A percentile compares a stretch with the other conserved stretches of the same genome.
Evolutionary conservation across 768 basidiomycete genomes (phyloP).

Genomic region (Trametes meyenii): DNA sequence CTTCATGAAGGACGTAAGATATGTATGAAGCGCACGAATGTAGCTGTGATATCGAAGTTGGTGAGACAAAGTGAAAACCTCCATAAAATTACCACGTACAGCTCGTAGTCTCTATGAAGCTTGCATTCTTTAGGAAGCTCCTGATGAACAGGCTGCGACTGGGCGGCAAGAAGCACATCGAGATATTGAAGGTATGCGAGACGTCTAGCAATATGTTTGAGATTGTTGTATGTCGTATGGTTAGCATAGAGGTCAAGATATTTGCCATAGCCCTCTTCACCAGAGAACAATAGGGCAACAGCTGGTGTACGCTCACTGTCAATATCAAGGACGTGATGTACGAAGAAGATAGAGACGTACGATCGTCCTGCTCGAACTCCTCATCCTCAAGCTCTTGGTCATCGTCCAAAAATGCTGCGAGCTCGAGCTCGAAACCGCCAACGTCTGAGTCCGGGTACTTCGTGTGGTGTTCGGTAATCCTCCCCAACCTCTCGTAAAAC

Average conservation of each 20-base stretch:
- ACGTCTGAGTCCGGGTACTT: conserved; percentile 91
- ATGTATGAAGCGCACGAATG: conserved; percentile 77
- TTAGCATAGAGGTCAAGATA: conserved; percentile 92
- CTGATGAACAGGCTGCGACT: conserved; percentile 60
- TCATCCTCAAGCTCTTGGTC: conserved; percentile 74
- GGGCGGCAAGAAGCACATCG: conserved; percentile 74
- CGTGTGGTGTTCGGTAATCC: conserved; percentile 94
- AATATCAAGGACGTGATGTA: background rate
- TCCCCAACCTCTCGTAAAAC: conserved; percentile 94
- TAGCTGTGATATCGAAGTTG: conserved; percentile 56
- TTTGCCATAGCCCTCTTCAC: conserved; percentile 93
- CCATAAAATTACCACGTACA: conserved; percentile 49
- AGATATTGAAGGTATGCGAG: conserved; percentile 93
- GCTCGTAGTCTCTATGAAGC: conserved; percentile 75
- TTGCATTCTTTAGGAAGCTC: conserved; percentile 73
- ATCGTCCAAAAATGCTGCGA: conserved; percentile 76
- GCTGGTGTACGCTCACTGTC: conserved; percentile 45
- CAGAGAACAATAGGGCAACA: conserved; percentile 86
- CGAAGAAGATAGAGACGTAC: conserved; percentile 50
- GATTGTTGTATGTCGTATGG: conserved; percentile 87
- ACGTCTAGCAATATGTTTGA: conserved; percentile 82
- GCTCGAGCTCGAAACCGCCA: conserved; percentile 82
- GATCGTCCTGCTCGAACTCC: conserved; percentile 82
- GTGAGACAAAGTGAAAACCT: background rate
- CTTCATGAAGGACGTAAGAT: conserved; percentile 85